phyloP scores from a whole-genome alignment of 176 grass and related monocot species.

The Guadua angustifolia region DNA sequence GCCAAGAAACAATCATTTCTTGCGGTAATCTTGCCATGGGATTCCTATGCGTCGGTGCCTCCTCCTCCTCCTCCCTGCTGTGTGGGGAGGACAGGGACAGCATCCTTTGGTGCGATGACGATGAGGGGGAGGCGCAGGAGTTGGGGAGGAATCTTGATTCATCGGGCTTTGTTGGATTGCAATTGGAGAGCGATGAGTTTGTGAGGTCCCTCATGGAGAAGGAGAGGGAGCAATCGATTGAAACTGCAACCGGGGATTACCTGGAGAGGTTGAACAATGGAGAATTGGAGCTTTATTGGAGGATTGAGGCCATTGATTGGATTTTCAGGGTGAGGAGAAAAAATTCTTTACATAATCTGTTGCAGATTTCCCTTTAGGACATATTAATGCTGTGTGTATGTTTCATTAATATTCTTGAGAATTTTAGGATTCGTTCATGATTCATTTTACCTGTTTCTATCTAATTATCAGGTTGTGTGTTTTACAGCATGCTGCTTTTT shows the following conservation, averaged over 20 bases:
- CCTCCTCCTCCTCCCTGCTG: constrained; percentile 53
- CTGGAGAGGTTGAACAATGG: constrained; percentile 58
- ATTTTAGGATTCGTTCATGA: not conserved
- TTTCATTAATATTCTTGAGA: not conserved
- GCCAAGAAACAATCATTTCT: constrained; percentile 33
- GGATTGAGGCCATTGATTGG: constrained; percentile 72
- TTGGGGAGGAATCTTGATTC: not conserved
- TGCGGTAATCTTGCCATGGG: constrained; percentile 33
- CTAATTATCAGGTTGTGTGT: not conserved
- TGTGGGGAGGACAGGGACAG: constrained; percentile 63
- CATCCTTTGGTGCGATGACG: constrained; percentile 48
- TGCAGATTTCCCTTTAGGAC: constrained; percentile 28
- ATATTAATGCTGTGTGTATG: not conserved
- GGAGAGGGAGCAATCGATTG: constrained; percentile 65
- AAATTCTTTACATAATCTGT: not conserved
- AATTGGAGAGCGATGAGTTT: constrained; percentile 55
- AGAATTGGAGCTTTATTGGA: constrained; percentile 59
- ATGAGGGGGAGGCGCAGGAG: constrained; percentile 21
- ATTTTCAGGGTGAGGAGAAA: constrained; percentile 65
- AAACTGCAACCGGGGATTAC: constrained; percentile 37
- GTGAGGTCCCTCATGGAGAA: constrained; percentile 58
- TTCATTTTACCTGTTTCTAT: not conserved
- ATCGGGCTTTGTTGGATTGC: constrained; percentile 39
- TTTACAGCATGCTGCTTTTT: not conserved
- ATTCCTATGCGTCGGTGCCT: constrained; percentile 24